Evolutionary conservation across 495 filamentous ascomycete species (phyloP), one percentile per base, ranked within the genome.

Genomic region (Aspergillus carlsbadensis): DNA sequence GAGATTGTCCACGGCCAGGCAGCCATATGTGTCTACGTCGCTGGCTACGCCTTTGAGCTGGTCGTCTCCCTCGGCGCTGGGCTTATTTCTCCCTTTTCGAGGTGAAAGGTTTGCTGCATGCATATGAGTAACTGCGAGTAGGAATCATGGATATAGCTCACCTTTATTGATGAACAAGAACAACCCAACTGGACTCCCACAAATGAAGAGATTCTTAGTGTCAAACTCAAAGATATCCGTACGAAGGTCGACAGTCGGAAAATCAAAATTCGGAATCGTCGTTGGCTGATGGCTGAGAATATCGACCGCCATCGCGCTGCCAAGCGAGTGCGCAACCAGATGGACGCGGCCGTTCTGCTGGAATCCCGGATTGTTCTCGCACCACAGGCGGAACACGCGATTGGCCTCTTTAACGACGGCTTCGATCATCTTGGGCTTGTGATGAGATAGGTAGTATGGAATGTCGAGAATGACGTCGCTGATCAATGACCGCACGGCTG

Each of bases 401-500:
- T 98, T 98, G 1, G 94, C 94, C 71, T 98, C 94, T 63, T 76
- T 78, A n/a, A 92, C 85, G 20, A 96, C 86, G 1, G 92, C 93
- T 50, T 85, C 80, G 24, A 96, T 86, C 92, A 98, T 98, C 71
- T 90, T 96, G 1, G 87, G 84, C 61, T 97, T 94, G 70, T 96
- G 94, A 61, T 94, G 89, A 1, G 92, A 96, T 58, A 98, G 83
- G 70, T 98, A 98, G 62, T 96, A 96, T 0, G 94, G 94, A 33
- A 98, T 91, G 66, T 98, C 94, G 5, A 96, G 84, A 90, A 98
- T 96, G 52, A 98, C 91, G 67, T 98, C 94, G 51, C 88, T 92
- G 57, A 98, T 92, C 60, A 98, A 80, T 59, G 87, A 89, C 10
- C 94, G 85, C 0, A 98, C 87, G 5, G 89, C 89, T 0, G 93